A percentile compares a stretch with the other conserved stretches of the same genome.
Evolutionary conservation across 805 yeast genomes (phyloP).

Genomic region (Scheffersomyces stipitis): DNA sequence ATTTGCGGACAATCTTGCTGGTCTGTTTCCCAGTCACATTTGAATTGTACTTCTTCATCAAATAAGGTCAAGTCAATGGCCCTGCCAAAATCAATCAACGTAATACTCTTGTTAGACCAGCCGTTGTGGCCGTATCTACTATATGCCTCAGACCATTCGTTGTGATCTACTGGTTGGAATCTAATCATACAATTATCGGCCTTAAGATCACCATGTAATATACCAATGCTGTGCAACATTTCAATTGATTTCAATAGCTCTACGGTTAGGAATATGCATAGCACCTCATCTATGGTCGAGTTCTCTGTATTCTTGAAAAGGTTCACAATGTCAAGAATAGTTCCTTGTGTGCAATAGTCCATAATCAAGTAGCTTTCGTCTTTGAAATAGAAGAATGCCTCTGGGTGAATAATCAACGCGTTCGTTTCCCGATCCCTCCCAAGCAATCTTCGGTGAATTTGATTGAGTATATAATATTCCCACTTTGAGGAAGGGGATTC

Average conservation of each 20-base stretch:
- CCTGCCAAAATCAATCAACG: slow-evolving; percentile 78
- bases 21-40: slow-evolving; percentile 59
- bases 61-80: slow-evolving; percentile 69
- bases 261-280: slow-evolving; percentile 61
- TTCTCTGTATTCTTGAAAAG: slow-evolving; percentile 27
- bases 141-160: slow-evolving; percentile 21
- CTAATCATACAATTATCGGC: slow-evolving; percentile 85
- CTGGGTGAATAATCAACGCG: slow-evolving; percentile 43
- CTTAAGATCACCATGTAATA: slow-evolving; percentile 83
- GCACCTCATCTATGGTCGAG: slow-evolving; percentile 52
- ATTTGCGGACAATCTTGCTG: slow-evolving; percentile 74
- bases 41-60: slow-evolving; percentile 48
- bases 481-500: slow-evolving; percentile 70
- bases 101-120: slow-evolving; percentile 56
- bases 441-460: slow-evolving; percentile 45
- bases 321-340: slow-evolving; percentile 68
- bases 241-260: slow-evolving; percentile 64
- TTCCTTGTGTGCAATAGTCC: slow-evolving; percentile 69
- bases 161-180: slow-evolving; percentile 27
- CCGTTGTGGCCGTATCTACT: slow-evolving; percentile 35
- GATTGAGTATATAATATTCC: slow-evolving; percentile 76
- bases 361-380: slow-evolving; percentile 72
- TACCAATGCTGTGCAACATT: slow-evolving; percentile 59
- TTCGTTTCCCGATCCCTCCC: slow-evolving; percentile 20
- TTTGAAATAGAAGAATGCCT: slow-evolving; percentile 51